Percentiles rank a stretch among this genome's conserved stretches.
Conservation (phyloP, 768 basidiomycete genomes). For the Russula dissimulans region DNA sequence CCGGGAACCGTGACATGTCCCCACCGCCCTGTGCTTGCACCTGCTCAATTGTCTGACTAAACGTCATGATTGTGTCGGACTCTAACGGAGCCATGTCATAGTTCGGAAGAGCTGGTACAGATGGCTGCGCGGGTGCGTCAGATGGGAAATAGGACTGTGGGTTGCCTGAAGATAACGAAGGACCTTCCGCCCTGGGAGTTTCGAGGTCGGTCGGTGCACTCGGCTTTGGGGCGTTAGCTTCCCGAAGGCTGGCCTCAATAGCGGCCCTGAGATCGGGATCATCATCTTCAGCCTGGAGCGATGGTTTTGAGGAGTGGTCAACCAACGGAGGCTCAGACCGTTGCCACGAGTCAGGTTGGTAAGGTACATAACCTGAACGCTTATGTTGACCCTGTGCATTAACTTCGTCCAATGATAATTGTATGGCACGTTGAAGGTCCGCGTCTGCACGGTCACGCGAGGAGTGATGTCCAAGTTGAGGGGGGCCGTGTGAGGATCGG, state of each 20-base stretch:
- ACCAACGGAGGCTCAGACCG: constrained; percentile 61
- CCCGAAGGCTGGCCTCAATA: constrained; percentile 90
- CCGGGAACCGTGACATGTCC: constrained; percentile 75
- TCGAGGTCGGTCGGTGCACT: constrained; percentile 65
- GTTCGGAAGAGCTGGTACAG: constrained; percentile 49
- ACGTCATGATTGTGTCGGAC: constrained; percentile 78
- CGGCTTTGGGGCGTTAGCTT: constrained; percentile 66
- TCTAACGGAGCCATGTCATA: constrained; percentile 81
- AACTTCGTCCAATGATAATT: constrained; percentile 78
- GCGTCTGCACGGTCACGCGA: constrained; percentile 66
- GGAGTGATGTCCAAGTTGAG: constrained; percentile 43
- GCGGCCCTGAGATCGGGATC: constrained; percentile 90
- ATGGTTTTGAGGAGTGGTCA: constrained; percentile 27
- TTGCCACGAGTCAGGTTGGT: constrained; percentile 51
- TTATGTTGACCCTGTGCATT: constrained; percentile 34
- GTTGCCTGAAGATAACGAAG: constrained; percentile 31
- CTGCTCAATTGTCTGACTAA: constrained; percentile 84
- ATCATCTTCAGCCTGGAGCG: constrained; percentile 49
- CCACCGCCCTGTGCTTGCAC: constrained; percentile 67
- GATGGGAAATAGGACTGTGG: constrained; percentile 40
- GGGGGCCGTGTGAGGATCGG: constrained; percentile 46
- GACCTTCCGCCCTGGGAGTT: constrained; percentile 39
- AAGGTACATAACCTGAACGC: constrained; percentile 61
- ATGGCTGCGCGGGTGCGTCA: constrained; percentile 31
- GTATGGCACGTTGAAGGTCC: constrained; percentile 89